These are phyloP conservation scores for Ogataea allantospora DNA, from an alignment of 805 yeast species.

Conservation along the genomic window DNA sequence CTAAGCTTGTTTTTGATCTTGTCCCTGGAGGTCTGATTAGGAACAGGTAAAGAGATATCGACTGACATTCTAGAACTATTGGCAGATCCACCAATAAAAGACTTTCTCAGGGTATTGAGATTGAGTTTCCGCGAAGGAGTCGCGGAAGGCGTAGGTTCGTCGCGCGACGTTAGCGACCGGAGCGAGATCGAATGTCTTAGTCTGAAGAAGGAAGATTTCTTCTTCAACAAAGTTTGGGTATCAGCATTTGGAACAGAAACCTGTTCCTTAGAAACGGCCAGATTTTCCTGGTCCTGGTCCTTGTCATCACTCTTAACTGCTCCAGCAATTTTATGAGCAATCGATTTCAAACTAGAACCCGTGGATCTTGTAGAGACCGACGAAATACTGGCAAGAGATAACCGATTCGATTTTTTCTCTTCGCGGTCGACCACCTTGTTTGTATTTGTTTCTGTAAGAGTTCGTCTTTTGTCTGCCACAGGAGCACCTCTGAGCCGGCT, in stretches of 20 bases:
- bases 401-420: conserved; percentile 13
- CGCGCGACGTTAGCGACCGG: conserved; percentile 26
- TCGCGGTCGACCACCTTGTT: conserved; percentile 16
- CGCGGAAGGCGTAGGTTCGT: conserved; percentile 17
- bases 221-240: conserved; percentile 13
- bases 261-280: background rate
- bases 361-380: conserved; percentile 24
- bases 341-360: conserved; percentile 21
- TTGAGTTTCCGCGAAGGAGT: conserved; percentile 11
- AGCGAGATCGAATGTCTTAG: conserved; percentile 33
- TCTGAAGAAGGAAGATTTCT: conserved; percentile 24
- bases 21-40: conserved; percentile 53
- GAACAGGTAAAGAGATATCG: conserved; percentile 58
- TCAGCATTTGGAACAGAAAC: conserved; percentile 3
- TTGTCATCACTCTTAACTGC: conserved; percentile 14
- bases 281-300: background rate
- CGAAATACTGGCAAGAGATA: conserved; percentile 18
- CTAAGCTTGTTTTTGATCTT: conserved; percentile 53
- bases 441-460: conserved; percentile 5
- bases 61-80: conserved; percentile 10
- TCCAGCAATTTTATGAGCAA: conserved; percentile 24
- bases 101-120: conserved; percentile 18
- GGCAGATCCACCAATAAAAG: conserved; percentile 21
- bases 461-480: conserved; percentile 3
- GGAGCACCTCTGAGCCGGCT: conserved; percentile 11